Percentiles rank a stretch among this genome's conserved stretches.
These are phyloP conservation scores for Kickxella alabastrina DNA, from an alignment of 192 early-diverging fungal genomes.

Conservation along the genomic window DNA sequence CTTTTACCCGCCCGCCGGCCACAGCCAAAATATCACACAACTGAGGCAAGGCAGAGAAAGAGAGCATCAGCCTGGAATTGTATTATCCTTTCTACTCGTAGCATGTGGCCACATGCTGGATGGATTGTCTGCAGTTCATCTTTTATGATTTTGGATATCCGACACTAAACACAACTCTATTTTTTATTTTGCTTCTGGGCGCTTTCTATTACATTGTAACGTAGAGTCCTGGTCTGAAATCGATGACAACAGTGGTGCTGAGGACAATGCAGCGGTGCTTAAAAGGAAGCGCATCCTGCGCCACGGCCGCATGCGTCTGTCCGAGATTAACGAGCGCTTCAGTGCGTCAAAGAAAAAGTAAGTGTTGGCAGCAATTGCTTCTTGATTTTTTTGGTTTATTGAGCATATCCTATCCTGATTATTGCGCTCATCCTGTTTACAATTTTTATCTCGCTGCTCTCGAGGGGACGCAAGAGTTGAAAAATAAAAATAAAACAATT, in stretches of 20 bases:
- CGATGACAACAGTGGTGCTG: slow-evolving; percentile 42
- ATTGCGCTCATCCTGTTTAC: background rate
- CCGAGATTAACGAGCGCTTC: slow-evolving; percentile 40
- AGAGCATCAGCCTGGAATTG: too few relatives aligned
- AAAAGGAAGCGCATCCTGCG: slow-evolving; percentile 46
- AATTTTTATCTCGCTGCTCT: too few relatives aligned
- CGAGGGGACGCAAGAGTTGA: too few relatives aligned
- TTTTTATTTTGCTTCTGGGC: background rate
- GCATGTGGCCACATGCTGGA: too few relatives aligned
- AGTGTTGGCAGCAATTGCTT: background rate
- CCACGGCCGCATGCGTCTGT: slow-evolving; percentile 40
- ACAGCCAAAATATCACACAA: too few relatives aligned
- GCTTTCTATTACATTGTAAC: background rate
- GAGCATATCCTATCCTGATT: background rate
- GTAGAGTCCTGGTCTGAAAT: slow-evolving; percentile 50
- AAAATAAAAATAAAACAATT: slow-evolving; percentile 1
- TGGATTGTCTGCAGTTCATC: too few relatives aligned
- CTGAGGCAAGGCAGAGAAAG: too few relatives aligned
- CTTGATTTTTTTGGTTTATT: background rate
- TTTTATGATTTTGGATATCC: too few relatives aligned
- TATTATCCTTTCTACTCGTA: too few relatives aligned
- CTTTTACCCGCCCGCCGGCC: too few relatives aligned
- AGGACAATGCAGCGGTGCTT: slow-evolving; percentile 22
- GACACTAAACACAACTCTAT: slow-evolving; percentile 1
- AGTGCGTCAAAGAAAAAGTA: slow-evolving; percentile 33